These are phyloP conservation scores for Thielaviopsis populi DNA, from an alignment of 2,329 filamentous ascomycete species.

Conservation along the genomic window DNA sequence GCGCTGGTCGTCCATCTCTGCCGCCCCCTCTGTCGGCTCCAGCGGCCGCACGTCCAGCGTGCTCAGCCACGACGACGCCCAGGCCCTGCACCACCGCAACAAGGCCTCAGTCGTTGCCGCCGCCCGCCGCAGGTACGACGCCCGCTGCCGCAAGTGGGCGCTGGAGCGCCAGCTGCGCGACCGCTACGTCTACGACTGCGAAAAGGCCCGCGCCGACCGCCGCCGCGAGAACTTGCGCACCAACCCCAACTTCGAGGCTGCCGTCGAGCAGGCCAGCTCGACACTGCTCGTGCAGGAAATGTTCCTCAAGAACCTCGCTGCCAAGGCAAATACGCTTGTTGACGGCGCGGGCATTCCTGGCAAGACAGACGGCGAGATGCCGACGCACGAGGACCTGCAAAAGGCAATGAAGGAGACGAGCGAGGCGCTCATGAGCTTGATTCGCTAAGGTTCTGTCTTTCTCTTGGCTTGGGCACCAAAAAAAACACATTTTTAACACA, in stretches of 20 bases:
- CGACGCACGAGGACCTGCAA: background rate
- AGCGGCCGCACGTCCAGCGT: background rate
- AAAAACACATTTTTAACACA: background rate
- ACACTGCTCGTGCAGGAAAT: constrained; percentile 13
- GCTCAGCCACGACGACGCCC: background rate
- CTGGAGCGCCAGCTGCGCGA: constrained; percentile 13
- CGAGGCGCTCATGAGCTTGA: constrained; percentile 14
- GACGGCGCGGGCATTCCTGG: constrained; percentile 3
- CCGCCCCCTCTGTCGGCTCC: background rate
- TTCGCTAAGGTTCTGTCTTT: background rate
- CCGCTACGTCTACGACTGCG: constrained; percentile 10
- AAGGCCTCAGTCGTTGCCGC: background rate
- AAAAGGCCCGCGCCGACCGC: constrained; percentile 6
- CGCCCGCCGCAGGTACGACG: constrained; percentile 10
- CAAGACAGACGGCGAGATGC: background rate
- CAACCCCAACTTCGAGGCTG: constrained; percentile 9
- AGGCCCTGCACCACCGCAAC: constrained; percentile 3
- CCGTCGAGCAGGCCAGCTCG: constrained; percentile 10
- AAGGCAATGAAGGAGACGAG: constrained; percentile 11
- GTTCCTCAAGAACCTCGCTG: constrained; percentile 12
- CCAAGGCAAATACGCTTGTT: constrained; percentile 9
- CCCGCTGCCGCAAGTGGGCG: constrained; percentile 10
- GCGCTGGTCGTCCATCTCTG: constrained; percentile 14
- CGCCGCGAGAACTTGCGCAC: background rate
- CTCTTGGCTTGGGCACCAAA: background rate